A percentile compares a stretch with the other conserved stretches of the same genome.
These are phyloP conservation scores for Juglanconis juglandina DNA, from an alignment of 2,329 filamentous ascomycete genomes.

Conservation along the genomic window DNA sequence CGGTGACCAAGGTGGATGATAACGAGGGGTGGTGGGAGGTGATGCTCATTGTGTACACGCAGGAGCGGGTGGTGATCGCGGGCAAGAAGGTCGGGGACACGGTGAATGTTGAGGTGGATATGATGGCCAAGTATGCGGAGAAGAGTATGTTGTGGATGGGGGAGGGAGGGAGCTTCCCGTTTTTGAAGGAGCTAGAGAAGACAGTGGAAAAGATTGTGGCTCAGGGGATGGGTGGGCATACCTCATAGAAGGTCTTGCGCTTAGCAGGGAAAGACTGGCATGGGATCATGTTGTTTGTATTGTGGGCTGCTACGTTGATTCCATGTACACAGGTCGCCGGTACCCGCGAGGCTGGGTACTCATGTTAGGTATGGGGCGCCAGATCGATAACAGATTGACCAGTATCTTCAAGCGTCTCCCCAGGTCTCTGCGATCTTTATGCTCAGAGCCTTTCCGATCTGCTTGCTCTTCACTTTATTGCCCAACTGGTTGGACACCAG, in stretches of 20 bases:
- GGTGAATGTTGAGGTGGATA: slow-evolving; percentile 91
- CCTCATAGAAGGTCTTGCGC: neutral
- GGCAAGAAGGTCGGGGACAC: slow-evolving; percentile 74
- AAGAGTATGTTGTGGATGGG: slow-evolving; percentile 84
- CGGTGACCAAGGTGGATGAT: slow-evolving; percentile 83
- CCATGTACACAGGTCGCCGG: neutral
- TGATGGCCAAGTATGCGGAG: slow-evolving; percentile 80
- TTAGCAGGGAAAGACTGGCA: neutral
- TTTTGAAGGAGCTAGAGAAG: slow-evolving; percentile 70
- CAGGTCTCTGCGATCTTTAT: slow-evolving; percentile 70
- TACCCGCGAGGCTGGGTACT: neutral
- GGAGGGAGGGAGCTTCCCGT: slow-evolving; percentile 48
- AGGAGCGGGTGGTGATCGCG: slow-evolving; percentile 83
- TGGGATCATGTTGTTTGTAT: neutral
- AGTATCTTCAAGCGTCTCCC: slow-evolving; percentile 45
- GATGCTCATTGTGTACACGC: slow-evolving; percentile 96
- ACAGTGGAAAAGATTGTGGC: slow-evolving; percentile 74
- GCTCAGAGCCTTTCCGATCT: slow-evolving; percentile 63
- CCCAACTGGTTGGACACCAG: slow-evolving; percentile 58
- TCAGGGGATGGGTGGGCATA: slow-evolving; percentile 49
- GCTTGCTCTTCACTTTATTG: slow-evolving; percentile 63
- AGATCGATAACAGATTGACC: neutral
- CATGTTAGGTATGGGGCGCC: neutral
- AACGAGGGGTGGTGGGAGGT: slow-evolving; percentile 82
- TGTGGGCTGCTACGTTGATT: neutral